These are phyloP conservation scores for Tubosaeta brunneosetosa DNA, from an alignment of 768 basidiomycete species.

Conservation along the genomic window DNA sequence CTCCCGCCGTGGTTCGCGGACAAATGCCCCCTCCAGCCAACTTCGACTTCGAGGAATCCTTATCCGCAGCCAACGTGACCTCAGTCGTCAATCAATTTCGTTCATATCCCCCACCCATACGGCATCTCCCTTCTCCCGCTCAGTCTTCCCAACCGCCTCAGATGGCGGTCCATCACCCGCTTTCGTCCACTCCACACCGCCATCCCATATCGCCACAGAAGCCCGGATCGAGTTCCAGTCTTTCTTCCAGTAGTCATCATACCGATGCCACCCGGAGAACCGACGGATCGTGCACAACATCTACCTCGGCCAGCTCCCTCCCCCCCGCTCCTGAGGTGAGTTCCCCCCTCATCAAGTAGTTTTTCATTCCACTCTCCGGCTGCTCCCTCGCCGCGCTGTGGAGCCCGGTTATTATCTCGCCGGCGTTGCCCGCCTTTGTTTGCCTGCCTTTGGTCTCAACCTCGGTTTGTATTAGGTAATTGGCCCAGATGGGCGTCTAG, in stretches of 20 bases:
- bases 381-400: slow-evolving; percentile 11
- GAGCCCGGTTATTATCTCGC: slow-evolving; percentile 20
- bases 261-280: slow-evolving; percentile 28
- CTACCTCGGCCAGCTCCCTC: slow-evolving; percentile 26
- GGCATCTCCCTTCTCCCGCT: slow-evolving; percentile 20
- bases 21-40: slow-evolving; percentile 5
- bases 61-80: slow-evolving; percentile 27
- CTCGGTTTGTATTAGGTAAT: slow-evolving; percentile 26
- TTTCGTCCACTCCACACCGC: slow-evolving; percentile 5
- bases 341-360: slow-evolving; percentile 2
- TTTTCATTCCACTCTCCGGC: slow-evolving; percentile 17
- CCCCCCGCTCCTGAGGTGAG: slow-evolving; percentile 21
- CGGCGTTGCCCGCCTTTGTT: slow-evolving; percentile 15
- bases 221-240: slow-evolving; percentile 24
- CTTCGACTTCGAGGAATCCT: slow-evolving; percentile 29
- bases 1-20: slow-evolving; percentile 25
- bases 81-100: slow-evolving; percentile 31
- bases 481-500: slow-evolving; percentile 14
- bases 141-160: slow-evolving; percentile 10
- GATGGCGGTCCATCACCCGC: slow-evolving; percentile 6
- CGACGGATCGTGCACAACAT: slow-evolving; percentile 13
- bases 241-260: slow-evolving; percentile 18
- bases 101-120: slow-evolving; percentile 26
- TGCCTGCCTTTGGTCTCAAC: slow-evolving; percentile 12
- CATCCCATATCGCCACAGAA: slow-evolving; percentile 18